Base-by-base conservation (phyloP, 169 alveolate species). In the Cryptosporidium sp. region DNA sequence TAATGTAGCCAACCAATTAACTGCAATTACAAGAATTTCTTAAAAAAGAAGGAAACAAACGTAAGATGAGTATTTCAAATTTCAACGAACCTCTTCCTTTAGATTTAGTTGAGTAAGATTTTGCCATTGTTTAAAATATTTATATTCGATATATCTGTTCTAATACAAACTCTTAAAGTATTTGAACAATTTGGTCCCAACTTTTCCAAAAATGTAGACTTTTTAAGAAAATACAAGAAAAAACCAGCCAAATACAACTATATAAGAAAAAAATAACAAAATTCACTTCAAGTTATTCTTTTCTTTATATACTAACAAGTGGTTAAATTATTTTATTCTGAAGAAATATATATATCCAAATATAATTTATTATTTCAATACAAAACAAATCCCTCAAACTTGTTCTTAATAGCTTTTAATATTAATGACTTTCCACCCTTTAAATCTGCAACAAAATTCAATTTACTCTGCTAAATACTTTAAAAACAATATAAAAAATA, bases 71-170 rank as follows among this genome's bases (percentile, higher is more conserved):
- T 42, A 45, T 71, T 69, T 21, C 18, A 23, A 44, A 44, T 33
- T 45, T 71, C 85, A 75, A 75, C 86, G 60, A 75, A 75, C 86
- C 86, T 75, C 72, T 53, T 58, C 73, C 72, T 35, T 44, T 75
- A 8, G 70, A 58, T 60, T 31, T 75, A 35, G 71, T 39, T 10
- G 29, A n/a, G 14, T 58, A 75, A n/a, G 86, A 75, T 53, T 37
- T 75, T 3, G 37, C 86, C 86, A 75, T 75, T 58, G 29, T 48
- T 44, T 52, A 18, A 37, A 7, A 12, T 14, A 45, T 12, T 5
- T 45, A 45, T 45, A 45, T 14, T 45, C 18, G 16, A 45, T 16
- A 1, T 45, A 45, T 45, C 21, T 1, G 21, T 14, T 45, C 16
- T 5, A 45, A 45, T 14, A 44, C 12, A 16, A 45, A 45, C 21